These are phyloP conservation scores for Hypomontagnella monticulosa DNA, from an alignment of 495 filamentous ascomycete genomes.

Conservation along the genomic window DNA sequence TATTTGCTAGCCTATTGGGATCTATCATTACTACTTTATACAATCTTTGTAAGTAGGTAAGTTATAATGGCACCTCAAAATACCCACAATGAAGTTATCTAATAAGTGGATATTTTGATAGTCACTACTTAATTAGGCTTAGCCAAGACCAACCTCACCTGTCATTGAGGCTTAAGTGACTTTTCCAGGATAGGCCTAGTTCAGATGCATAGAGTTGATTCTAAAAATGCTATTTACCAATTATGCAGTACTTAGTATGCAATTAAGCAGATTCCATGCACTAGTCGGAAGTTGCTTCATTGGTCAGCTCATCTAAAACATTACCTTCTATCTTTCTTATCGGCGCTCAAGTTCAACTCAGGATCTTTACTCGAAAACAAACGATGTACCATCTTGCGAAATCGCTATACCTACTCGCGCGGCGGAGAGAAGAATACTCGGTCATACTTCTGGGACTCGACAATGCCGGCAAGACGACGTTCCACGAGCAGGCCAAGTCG, in stretches of 20 bases:
- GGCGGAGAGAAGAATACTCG: conserved; percentile 98
- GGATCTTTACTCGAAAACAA: background rate
- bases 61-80: no score
- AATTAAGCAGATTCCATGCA: background rate
- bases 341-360: conserved; percentile 3
- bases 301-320: conserved; percentile 30
- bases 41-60: no score
- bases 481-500: conserved; percentile 94
- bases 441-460: conserved; percentile 96
- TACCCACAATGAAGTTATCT: no score
- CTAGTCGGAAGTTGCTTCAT: conserved; percentile 11
- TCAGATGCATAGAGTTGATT: background rate
- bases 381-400: conserved; percentile 94
- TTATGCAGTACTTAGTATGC: background rate
- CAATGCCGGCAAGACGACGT: conserved; percentile 98
- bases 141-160: no score
- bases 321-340: conserved; percentile 15
- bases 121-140: no score
- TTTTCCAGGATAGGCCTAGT: background rate
- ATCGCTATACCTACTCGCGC: conserved; percentile 91
- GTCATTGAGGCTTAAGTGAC: no score
- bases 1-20: no score
- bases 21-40: no score
- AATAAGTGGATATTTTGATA: no score
- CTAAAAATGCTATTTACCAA: no score